Conservation (phyloP, 805 yeast genomes). For the Saturnispora saitoi region DNA sequence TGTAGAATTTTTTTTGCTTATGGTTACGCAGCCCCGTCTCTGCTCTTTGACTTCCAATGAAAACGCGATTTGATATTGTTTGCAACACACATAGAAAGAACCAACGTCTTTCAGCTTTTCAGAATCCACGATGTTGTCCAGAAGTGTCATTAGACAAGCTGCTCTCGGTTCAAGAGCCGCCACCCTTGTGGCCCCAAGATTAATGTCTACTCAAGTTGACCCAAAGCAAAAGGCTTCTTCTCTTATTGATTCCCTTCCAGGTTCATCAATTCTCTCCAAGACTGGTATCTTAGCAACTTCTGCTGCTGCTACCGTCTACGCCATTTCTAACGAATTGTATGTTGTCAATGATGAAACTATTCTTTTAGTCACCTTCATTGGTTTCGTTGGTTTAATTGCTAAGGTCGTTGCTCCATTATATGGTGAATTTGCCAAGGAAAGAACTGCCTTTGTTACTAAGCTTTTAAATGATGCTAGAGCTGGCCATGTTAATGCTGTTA, state of each 20-base stretch:
- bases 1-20: too few relatives aligned
- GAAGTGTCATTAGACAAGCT: slow-evolving; percentile 30
- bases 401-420: slow-evolving; percentile 91
- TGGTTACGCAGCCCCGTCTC: slow-evolving; percentile 10
- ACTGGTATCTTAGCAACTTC: slow-evolving; percentile 93
- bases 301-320: slow-evolving; percentile 90
- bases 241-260: slow-evolving; percentile 88
- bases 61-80: slow-evolving; percentile 1
- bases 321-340: slow-evolving; percentile 86
- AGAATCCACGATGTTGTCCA: slow-evolving; percentile 11
- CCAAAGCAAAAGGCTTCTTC: slow-evolving; percentile 89
- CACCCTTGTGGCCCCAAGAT: slow-evolving; percentile 49
- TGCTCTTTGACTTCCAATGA: slow-evolving; percentile 2
- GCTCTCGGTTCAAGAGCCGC: slow-evolving; percentile 21
- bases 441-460: slow-evolving; percentile 42
- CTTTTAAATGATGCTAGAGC: slow-evolving; percentile 81
- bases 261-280: slow-evolving; percentile 78
- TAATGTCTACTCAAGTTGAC: slow-evolving; percentile 57
- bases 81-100: background rate
- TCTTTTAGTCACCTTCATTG: slow-evolving; percentile 69
- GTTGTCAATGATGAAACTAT: slow-evolving; percentile 92
- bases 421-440: slow-evolving; percentile 87
- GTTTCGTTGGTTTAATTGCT: slow-evolving; percentile 66
- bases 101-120: background rate
- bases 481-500: slow-evolving; percentile 87